Evolutionary conservation across 192 early-diverging fungal genomes (phyloP).

Genomic region (Coemansia sp.): DNA sequence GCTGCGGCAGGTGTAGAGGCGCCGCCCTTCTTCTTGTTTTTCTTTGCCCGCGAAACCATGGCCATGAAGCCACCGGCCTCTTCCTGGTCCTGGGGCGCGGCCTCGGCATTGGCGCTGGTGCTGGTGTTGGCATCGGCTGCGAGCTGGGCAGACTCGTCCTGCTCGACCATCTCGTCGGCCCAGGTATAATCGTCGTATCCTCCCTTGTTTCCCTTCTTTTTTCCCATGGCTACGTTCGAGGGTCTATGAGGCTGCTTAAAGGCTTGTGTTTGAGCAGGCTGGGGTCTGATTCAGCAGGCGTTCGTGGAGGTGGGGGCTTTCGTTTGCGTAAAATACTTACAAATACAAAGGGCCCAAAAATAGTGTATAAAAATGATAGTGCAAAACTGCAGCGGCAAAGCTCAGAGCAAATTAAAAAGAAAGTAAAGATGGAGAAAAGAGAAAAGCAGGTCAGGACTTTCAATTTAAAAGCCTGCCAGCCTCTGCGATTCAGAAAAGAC

Average conservation of each 20-base stretch:
- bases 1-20: constrained; percentile 35
- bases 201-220: constrained; percentile 28
- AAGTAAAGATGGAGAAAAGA: no score
- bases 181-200: constrained; percentile 24
- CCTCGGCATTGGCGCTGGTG: constrained; percentile 2
- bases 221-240: no score
- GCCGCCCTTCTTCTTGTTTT: constrained; percentile 21
- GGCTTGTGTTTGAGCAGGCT: no score
- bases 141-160: constrained; percentile 7
- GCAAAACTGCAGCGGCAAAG: neutral
- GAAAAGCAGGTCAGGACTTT: no score
- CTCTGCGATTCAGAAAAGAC: no score
- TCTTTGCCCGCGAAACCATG: constrained; percentile 6
- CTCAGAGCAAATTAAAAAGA: no score
- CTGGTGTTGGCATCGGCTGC: neutral
- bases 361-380: neutral
- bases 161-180: constrained; percentile 24
- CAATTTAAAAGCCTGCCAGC: no score
- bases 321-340: no score
- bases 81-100: constrained; percentile 2
- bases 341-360: no score
- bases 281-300: no score
- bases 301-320: no score
- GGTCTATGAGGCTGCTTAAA: no score
- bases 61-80: constrained; percentile 3